These are phyloP conservation scores for Talaromyces sp. DNA, from an alignment of 2,329 filamentous ascomycete species.

Conservation along the genomic window DNA sequence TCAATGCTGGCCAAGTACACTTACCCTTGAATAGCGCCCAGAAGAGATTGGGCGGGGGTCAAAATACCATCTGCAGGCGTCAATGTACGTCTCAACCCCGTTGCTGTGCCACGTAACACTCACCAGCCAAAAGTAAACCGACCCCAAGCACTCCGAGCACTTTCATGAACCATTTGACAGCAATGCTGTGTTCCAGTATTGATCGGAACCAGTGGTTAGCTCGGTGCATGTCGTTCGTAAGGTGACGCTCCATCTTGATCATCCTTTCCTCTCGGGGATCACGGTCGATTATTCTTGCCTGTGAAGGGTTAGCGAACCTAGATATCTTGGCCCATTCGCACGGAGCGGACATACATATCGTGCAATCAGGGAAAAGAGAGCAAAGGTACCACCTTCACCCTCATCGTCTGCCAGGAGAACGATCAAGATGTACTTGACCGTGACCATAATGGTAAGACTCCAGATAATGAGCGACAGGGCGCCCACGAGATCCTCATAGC, in stretches of 20 bases:
- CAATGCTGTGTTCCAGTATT: too few species aligned
- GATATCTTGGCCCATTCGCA: too few species aligned
- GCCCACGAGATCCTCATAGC: conserved; percentile 45
- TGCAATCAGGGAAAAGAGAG: conserved; percentile 47
- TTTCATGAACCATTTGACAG: too few species aligned
- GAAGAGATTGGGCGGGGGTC: conserved; percentile 52
- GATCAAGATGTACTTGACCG: conserved; percentile 51
- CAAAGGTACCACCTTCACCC: conserved; percentile 54
- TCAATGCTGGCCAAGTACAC: too few species aligned
- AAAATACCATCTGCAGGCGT: conserved; percentile 54
- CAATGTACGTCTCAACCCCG: too few species aligned
- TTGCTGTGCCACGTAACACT: too few species aligned
- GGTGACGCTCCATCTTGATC: conserved; percentile 45
- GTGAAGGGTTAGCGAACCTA: too few species aligned
- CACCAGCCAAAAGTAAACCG: too few species aligned
- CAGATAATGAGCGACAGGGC: conserved; percentile 51
- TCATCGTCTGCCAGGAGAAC: conserved; percentile 51
- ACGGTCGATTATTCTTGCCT: conserved; percentile 48
- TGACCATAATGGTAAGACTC: conserved; percentile 52
- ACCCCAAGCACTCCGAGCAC: too few species aligned
- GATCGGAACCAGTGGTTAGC: neutral
- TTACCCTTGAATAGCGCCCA: conserved; percentile 52
- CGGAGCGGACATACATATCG: conserved; percentile 47
- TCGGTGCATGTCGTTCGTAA: neutral
- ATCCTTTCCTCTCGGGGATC: conserved; percentile 45